A percentile compares a stretch with the other conserved stretches of the same genome.
Conservation (phyloP, 78 protist species). For the Mastigamoeba balamuthi region DNA sequence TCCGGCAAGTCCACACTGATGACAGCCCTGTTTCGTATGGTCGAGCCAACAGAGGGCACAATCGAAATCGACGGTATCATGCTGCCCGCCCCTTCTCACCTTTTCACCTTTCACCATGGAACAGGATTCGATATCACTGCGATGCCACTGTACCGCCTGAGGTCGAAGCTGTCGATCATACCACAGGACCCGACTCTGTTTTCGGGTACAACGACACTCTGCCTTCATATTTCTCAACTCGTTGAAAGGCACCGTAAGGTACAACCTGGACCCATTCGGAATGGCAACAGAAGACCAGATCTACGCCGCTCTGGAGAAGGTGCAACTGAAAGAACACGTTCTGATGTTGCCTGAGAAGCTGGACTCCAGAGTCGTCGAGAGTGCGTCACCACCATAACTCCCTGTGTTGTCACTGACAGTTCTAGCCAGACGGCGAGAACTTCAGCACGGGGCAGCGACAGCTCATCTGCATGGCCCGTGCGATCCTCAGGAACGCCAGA, state of each 20-base stretch:
- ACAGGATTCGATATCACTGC: not conserved
- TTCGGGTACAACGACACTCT: too few relatives aligned
- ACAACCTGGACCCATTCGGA: constrained; percentile 53
- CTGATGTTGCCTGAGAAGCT: constrained; percentile 14
- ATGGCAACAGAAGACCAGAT: constrained; percentile 17
- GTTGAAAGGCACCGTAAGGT: constrained; percentile 37
- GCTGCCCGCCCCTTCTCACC: not conserved
- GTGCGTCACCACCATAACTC: not conserved
- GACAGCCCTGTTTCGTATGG: constrained; percentile 17
- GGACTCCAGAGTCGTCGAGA: not conserved
- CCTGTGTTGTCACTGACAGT: not conserved
- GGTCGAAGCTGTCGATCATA: constrained; percentile 57
- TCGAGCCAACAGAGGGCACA: not conserved
- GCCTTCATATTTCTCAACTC: too few relatives aligned
- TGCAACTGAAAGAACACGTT: constrained; percentile 1
- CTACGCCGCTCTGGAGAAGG: constrained; percentile 36
- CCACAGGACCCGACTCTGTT: constrained; percentile 87
- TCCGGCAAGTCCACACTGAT: constrained; percentile 57
- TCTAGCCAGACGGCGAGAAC: constrained; percentile 47
- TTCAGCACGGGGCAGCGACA: constrained; percentile 78
- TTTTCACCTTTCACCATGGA: not conserved
- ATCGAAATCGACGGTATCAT: not conserved
- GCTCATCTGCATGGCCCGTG: constrained; percentile 90
- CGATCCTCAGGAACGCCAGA: constrained; percentile 61
- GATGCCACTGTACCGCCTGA: constrained; percentile 34